These are phyloP conservation scores for Alternaria brassicae DNA, from an alignment of 2,329 filamentous ascomycete genomes.

Conservation along the genomic window DNA sequence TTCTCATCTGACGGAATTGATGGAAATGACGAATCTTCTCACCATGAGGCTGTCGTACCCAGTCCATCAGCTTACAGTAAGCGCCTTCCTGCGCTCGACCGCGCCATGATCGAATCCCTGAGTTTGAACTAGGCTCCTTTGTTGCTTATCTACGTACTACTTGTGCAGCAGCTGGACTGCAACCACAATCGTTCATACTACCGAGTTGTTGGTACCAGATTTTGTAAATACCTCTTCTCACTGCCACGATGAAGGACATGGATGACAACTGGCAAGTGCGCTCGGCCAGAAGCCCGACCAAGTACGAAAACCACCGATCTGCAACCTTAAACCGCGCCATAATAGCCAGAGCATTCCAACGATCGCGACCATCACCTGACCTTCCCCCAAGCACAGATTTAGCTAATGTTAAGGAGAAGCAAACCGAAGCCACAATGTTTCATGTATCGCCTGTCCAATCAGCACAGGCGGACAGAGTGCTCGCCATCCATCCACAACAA, in stretches of 20 bases:
- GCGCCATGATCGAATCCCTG: neutral
- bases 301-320: neutral
- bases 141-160: neutral
- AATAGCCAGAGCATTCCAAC: neutral
- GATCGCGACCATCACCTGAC: neutral
- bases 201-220: neutral
- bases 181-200: neutral
- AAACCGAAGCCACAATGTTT: neutral
- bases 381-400: neutral
- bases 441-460: neutral
- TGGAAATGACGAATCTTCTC: neutral
- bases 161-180: neutral
- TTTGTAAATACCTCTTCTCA: neutral
- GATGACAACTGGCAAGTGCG: neutral
- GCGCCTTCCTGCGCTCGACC: neutral
- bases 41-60: neutral
- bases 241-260: neutral
- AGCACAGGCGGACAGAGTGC: neutral
- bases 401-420: slow-evolving; percentile 1
- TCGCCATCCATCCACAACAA: neutral
- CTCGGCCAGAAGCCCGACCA: neutral
- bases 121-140: neutral
- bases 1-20: neutral
- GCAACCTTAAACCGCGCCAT: neutral
- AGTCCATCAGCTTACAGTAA: neutral